A percentile compares a stretch with the other conserved stretches of the same genome.
These are phyloP conservation scores for Suillus spraguei DNA, from an alignment of 768 basidiomycete species.

Conservation along the genomic window DNA sequence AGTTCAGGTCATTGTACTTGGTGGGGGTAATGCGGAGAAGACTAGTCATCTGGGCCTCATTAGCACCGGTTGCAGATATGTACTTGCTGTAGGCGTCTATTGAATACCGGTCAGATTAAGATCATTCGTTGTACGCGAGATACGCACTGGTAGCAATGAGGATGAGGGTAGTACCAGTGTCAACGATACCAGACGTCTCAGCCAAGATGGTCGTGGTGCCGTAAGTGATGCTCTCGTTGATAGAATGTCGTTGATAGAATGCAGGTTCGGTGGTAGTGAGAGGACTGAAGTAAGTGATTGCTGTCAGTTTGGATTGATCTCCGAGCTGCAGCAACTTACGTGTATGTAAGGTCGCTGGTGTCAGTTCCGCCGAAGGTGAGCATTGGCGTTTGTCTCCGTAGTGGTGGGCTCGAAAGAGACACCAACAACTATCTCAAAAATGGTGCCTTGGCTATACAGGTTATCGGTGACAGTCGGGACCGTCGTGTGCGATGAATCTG, in stretches of 20 bases:
- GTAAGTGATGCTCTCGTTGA: neutral
- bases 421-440: slow-evolving; percentile 44
- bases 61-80: neutral
- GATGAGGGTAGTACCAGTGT: neutral
- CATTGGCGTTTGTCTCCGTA: neutral
- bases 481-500: neutral
- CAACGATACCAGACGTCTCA: neutral
- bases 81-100: neutral
- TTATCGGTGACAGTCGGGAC: slow-evolving; percentile 57
- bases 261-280: neutral
- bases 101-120: neutral
- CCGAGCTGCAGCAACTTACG: neutral
- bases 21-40: neutral
- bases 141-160: slow-evolving; percentile 1
- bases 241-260: too few species aligned
- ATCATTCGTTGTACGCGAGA: neutral
- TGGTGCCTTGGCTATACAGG: slow-evolving; percentile 42
- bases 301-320: neutral
- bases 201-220: neutral
- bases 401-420: slow-evolving; percentile 54
- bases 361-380: slow-evolving; percentile 1
- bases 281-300: neutral
- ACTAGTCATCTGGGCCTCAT: neutral
- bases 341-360: neutral
- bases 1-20: neutral